Base-by-base conservation (phyloP, 2,329 filamentous ascomycete genomes). In the Fonsecaea pugnacius region DNA sequence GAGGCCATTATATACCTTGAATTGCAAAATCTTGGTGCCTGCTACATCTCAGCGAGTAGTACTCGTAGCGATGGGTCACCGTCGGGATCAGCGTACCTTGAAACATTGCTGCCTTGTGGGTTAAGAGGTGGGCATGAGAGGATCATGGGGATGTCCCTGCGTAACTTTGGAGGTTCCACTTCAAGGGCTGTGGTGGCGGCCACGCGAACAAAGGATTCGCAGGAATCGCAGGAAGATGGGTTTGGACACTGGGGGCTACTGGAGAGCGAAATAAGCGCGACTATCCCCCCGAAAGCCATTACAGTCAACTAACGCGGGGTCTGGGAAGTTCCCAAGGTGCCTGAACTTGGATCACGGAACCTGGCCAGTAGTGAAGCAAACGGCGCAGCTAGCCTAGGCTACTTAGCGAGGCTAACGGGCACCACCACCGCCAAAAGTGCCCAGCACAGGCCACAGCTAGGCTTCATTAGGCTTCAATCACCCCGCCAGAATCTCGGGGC, bases 171-270 rank as follows among this genome's bases (percentile, higher is more conserved):
- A 51, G 30, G 32, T 27, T 16, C 30, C 14, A 38, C 30, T n/a
- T 27, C 56, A 33, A 38, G 55, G 27, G 36, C 50, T 58, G 27
- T 27, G 21, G 55, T 58, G 55, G 55, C 55, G 55, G 55, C 55
- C 55, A 58, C 55, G 55, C 55, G 55, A 58, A 24, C 43, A 24
- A 21, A 58, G 55, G 55, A 48, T 58, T 43, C 55, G 40, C 55
- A 40, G 40, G 30, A 58, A 58, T 43, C 55, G 40, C 55, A 40
- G 40, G 30, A 58, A 58, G 24, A 46, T 46, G 30, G 24, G 32
- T 35, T 58, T 56, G 21, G 33, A 16, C 18, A 21, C 24, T 4
- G 3, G 43, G 43, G 43, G 16, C 38, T 16, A 9, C 16, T 48
- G 3, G 43, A 48, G 43, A 21, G 43, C 43, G 43, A 24, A 48